Evolutionary conservation across 805 yeast species (phyloP), one percentile per base, ranked within the genome.

Genomic region (Ogataea populi-albae): DNA sequence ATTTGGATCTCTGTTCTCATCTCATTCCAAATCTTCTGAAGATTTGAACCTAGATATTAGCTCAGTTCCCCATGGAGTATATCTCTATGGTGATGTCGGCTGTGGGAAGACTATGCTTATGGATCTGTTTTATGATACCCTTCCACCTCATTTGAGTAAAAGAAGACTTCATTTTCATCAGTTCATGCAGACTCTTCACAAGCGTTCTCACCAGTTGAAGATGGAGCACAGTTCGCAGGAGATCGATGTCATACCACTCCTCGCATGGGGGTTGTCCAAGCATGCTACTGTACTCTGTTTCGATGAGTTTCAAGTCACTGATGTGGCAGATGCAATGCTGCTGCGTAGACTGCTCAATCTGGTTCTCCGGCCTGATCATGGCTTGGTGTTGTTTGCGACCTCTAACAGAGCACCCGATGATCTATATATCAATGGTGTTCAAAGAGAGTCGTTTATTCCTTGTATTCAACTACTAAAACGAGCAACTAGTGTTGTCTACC

Each of bases 21-120:
- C 26, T 12, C 16, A 29, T 6, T 26, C 20, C 11, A 30, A 7
- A 6, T 14, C 18, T 8, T 10, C 30, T 8, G 15, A 25, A 7
- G 35, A 37, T 12, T 26, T 38, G 3, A 38, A 43, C 14, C 6
- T 38, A 6, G 46, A 47, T 23, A 43, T 45, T 6, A 59, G 60
- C 14, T 50, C 50, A 3, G 68, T 80, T 10, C 96, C 93, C 2
- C 68, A 73, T 46, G 98, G 98, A 4, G 82, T 93, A 6, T 93
- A 93, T 54, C 68, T 93, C 20, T 93, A 86, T 61, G 98, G 98
- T 16, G 98, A 93, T 59, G 98, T 93, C 27, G 98, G 98, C 2
- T 89, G 98, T 61, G 98, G 98, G 4, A 91, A 93, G 57, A 93
- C 98, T 6, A 91, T 93, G 97, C 68, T 93, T 41, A 91, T 93